These are phyloP conservation scores for Aristolochia fimbriata DNA, from an alignment of 164 flowering plant species.

Conservation along the genomic window DNA sequence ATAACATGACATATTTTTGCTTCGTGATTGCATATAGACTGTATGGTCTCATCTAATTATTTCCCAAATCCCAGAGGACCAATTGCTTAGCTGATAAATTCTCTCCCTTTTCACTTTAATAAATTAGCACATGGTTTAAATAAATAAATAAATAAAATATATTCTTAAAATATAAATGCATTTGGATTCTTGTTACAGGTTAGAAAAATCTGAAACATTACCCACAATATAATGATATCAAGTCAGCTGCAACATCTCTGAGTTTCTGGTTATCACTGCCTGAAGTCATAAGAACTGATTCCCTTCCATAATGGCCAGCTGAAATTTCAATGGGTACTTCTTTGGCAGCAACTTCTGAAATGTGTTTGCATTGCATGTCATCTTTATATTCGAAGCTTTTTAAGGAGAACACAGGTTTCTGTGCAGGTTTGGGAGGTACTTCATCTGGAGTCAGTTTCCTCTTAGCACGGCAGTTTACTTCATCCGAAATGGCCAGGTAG, in stretches of 20 bases:
- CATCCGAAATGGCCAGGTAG: conserved; percentile 39
- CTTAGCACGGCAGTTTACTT: conserved; percentile 19
- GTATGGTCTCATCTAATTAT: too few relatives aligned
- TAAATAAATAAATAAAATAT: not conserved
- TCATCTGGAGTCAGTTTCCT: conserved; percentile 42
- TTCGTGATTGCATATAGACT: too few relatives aligned
- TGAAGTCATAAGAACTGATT: conserved; percentile 10
- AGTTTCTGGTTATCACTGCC: conserved; percentile 35
- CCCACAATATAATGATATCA: conserved; percentile 77
- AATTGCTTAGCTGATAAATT: too few relatives aligned
- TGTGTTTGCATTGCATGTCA: conserved; percentile 5
- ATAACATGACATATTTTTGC: too few relatives aligned
- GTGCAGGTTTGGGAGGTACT: conserved; percentile 13
- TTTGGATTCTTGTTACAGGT: not conserved
- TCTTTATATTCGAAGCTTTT: conserved; percentile 5
- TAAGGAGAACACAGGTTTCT: conserved; percentile 2
- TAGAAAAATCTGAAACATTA: conserved; percentile 12
- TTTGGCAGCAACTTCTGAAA: conserved; percentile 10
- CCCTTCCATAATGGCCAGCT: conserved; percentile 8
- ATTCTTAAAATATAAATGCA: not conserved
- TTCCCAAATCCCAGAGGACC: too few relatives aligned
- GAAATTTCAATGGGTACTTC: not conserved
- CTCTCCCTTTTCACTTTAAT: too few relatives aligned
- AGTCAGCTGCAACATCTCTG: conserved; percentile 48
- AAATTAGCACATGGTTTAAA: not conserved